Percentiles rank a stretch among this genome's conserved stretches.
Conservation (phyloP, 495 filamentous ascomycete genomes). For the Aspergillus mulundensis region DNA sequence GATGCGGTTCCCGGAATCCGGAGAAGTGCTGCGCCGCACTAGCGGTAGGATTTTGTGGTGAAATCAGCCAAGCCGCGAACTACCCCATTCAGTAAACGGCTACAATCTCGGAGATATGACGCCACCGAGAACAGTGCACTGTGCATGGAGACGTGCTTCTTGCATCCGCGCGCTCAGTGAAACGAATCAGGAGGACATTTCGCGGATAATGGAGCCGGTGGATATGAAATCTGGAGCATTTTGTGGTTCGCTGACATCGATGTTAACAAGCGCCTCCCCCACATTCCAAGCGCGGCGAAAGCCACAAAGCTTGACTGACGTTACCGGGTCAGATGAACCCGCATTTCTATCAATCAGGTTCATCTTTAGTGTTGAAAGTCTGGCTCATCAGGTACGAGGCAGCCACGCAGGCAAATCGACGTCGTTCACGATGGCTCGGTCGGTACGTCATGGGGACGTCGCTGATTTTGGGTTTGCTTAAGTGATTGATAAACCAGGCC, state of each 20-base stretch:
- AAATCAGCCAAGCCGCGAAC: slow-evolving; percentile 4
- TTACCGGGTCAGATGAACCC: slow-evolving; percentile 1
- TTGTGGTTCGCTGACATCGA: no score
- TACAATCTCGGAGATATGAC: background rate
- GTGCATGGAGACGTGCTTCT: background rate
- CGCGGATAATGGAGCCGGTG: no score
- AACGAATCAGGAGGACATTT: no score
- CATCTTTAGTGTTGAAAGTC: background rate
- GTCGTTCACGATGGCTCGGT: background rate
- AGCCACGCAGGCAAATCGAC: background rate
- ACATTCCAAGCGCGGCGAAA: background rate
- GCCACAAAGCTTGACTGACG: slow-evolving; percentile 6
- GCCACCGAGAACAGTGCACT: no score
- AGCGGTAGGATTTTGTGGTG: background rate
- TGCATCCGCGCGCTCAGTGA: no score
- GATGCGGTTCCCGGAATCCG: background rate
- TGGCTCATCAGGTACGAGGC: background rate
- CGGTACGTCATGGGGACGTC: slow-evolving; percentile 10
- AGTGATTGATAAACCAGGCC: background rate
- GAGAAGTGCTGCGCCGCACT: background rate
- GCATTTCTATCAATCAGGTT: background rate
- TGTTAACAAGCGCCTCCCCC: background rate
- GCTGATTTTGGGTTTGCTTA: background rate
- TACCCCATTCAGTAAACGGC: background rate
- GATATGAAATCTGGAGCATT: no score